Evolutionary conservation across 306 rosid genomes (phyloP).

Genomic region (Prinsepia uniflora): DNA sequence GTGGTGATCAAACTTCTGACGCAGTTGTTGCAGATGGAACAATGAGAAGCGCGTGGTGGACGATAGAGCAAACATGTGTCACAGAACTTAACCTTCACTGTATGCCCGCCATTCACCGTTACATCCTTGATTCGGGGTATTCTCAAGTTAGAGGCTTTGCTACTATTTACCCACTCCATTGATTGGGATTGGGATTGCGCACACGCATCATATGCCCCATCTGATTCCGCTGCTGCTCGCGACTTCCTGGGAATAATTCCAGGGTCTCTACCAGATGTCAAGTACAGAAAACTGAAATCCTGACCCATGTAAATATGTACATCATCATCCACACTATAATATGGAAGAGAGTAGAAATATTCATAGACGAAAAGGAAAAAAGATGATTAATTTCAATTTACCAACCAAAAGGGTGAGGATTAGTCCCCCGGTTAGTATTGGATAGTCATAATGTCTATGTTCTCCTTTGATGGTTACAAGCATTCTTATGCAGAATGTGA

Average conservation of each 20-base stretch:
- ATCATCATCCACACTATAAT: neutral
- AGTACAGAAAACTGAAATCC: slow-evolving; percentile 71
- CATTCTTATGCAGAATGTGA: slow-evolving; percentile 72
- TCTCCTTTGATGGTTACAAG: slow-evolving; percentile 33
- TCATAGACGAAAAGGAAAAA: slow-evolving; percentile 8
- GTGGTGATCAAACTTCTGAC: slow-evolving; percentile 96
- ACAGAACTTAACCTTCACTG: slow-evolving; percentile 78
- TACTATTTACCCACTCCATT: slow-evolving; percentile 61
- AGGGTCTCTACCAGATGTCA: slow-evolving; percentile 92
- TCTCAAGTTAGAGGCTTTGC: slow-evolving; percentile 40
- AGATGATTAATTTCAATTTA: slow-evolving; percentile 21
- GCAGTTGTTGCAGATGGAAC: slow-evolving; percentile 90
- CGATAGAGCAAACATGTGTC: slow-evolving; percentile 88
- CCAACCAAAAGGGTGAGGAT: slow-evolving; percentile 83
- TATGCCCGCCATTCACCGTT: slow-evolving; percentile 50
- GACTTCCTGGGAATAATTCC: slow-evolving; percentile 83
- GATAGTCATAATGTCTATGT: slow-evolving; percentile 35
- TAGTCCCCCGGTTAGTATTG: slow-evolving; percentile 52
- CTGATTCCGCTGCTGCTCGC: slow-evolving; percentile 54
- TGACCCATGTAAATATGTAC: slow-evolving; percentile 22
- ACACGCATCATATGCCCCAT: slow-evolving; percentile 31
- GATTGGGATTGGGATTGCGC: slow-evolving; percentile 26
- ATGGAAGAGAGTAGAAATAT: neutral
- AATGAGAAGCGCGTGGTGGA: slow-evolving; percentile 93
- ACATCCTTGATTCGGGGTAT: slow-evolving; percentile 72